Conservation (phyloP, 768 basidiomycete species). For the Polyporus arcularius region DNA sequence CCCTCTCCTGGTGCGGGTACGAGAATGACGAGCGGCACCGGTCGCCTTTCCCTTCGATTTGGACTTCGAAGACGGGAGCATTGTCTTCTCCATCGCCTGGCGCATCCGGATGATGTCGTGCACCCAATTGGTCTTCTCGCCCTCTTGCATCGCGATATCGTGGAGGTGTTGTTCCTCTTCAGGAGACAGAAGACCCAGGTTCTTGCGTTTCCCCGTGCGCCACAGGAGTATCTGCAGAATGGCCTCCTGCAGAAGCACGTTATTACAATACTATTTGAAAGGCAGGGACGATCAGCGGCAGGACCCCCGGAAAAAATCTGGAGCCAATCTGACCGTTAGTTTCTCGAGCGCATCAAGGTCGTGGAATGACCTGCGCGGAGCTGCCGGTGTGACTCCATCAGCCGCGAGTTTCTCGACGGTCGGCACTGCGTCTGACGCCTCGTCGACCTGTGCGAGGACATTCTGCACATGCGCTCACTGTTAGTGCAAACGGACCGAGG, state of each 20-base stretch:
- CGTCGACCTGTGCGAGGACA: background rate
- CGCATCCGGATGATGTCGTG: slow-evolving; percentile 52
- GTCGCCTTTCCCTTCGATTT: slow-evolving; percentile 6
- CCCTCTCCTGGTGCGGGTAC: slow-evolving; percentile 10
- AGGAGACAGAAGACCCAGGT: slow-evolving; percentile 46
- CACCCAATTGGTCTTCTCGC: slow-evolving; percentile 68
- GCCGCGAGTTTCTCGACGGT: background rate
- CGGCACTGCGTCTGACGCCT: background rate
- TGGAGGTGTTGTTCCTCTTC: slow-evolving; percentile 61
- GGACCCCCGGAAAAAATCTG: background rate
- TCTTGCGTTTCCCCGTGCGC: slow-evolving; percentile 61
- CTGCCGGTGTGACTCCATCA: background rate
- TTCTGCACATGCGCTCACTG: background rate
- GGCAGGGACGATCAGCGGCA: slow-evolving; percentile 2
- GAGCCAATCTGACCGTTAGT: slow-evolving; percentile 17
- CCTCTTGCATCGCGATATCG: slow-evolving; percentile 45
- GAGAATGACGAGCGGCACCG: slow-evolving; percentile 1
- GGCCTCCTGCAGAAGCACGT: slow-evolving; percentile 72
- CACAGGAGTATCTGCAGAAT: slow-evolving; percentile 75
- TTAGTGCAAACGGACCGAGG: background rate
- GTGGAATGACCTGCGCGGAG: slow-evolving; percentile 13
- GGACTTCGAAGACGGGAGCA: slow-evolving; percentile 15
- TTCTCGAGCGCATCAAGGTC: slow-evolving; percentile 21
- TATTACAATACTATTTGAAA: slow-evolving; percentile 62
- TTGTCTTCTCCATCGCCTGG: slow-evolving; percentile 26